Evolutionary conservation across 305 asterid species (phyloP).

Genomic region (Rubia peregrina): DNA sequence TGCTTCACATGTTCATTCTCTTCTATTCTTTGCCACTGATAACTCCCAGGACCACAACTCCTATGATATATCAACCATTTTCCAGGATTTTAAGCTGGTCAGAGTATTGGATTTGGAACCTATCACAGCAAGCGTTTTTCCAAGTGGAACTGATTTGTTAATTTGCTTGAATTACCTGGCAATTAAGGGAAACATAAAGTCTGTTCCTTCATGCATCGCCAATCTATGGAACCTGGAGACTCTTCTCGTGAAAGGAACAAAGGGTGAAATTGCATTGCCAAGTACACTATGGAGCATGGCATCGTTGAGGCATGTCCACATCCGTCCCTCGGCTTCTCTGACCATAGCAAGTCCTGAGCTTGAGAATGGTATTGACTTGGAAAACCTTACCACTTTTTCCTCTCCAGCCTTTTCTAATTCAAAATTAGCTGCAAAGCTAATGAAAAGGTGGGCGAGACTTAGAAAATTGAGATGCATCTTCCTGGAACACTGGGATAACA

Average conservation of each 20-base stretch:
- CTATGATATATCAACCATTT: background rate
- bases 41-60: background rate
- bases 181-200: background rate
- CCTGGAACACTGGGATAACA: no score
- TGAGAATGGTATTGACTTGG: no score
- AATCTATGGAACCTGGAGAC: background rate
- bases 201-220: background rate
- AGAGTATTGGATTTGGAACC: slow-evolving; percentile 4
- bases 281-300: background rate
- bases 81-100: background rate
- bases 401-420: no score
- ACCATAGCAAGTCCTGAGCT: no score
- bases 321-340: no score
- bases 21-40: background rate
- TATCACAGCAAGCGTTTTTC: background rate
- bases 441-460: no score
- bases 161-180: background rate
- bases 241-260: background rate
- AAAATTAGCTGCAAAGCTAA: no score
- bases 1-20: background rate
- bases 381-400: no score
- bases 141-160: background rate
- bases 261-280: background rate
- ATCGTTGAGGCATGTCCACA: background rate
- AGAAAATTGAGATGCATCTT: no score